Conservation (phyloP, 1,139 yeast species). For the Saccharomyces hybrid region DNA sequence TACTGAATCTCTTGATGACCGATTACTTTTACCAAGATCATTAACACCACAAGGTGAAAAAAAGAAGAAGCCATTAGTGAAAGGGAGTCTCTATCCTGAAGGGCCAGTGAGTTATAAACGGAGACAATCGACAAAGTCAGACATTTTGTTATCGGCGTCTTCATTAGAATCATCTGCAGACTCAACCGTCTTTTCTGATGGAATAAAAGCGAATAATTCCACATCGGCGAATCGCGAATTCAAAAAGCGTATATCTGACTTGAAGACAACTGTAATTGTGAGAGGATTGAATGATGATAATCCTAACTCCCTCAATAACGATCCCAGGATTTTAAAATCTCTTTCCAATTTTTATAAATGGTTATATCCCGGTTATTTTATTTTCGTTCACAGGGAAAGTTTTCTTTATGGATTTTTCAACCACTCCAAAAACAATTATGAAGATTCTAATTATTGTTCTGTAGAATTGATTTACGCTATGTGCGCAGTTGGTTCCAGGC, state of each 20-base stretch:
- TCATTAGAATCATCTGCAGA: slow-evolving; percentile 3
- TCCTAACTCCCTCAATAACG: slow-evolving; percentile 21
- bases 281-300: slow-evolving; percentile 34
- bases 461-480: slow-evolving; percentile 46
- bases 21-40: not conserved
- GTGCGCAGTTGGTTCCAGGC: slow-evolving; percentile 55
- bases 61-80: slow-evolving; percentile 21
- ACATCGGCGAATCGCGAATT: not conserved
- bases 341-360: slow-evolving; percentile 52
- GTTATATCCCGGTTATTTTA: slow-evolving; percentile 59
- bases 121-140: slow-evolving; percentile 6
- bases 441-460: slow-evolving; percentile 41
- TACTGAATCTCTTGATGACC: not conserved
- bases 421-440: slow-evolving; percentile 29
- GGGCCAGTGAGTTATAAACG: slow-evolving; percentile 26
- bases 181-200: slow-evolving; percentile 4
- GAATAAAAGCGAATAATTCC: not conserved
- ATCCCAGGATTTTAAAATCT: slow-evolving; percentile 36
- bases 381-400: slow-evolving; percentile 60
- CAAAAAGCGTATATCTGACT: slow-evolving; percentile 27
- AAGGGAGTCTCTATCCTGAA: slow-evolving; percentile 30
- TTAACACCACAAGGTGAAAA: slow-evolving; percentile 2
- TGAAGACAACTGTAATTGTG: slow-evolving; percentile 29
- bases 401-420: slow-evolving; percentile 51
- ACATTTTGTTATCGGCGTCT: slow-evolving; percentile 7